phyloP scores from a whole-genome alignment of 345 rosid genomes.

The Xanthoceras sorbifolium region DNA sequence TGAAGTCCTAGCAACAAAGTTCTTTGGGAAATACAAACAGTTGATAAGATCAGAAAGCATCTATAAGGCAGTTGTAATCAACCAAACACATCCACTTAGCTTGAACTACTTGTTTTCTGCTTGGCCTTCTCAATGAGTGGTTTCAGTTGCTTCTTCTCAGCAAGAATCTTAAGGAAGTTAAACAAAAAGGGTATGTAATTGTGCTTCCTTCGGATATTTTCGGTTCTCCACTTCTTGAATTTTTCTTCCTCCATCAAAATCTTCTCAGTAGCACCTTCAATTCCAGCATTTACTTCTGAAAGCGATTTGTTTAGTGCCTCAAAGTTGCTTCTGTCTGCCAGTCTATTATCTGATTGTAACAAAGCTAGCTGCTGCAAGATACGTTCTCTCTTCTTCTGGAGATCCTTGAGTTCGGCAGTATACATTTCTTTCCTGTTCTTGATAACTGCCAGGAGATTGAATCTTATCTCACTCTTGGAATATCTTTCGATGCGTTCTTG shows the following conservation, averaged over 20 bases:
- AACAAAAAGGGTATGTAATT: constrained; percentile 95
- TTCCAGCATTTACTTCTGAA: constrained; percentile 69
- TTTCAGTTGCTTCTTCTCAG: constrained; percentile 98
- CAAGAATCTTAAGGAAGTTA: constrained; percentile 94
- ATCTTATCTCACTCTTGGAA: constrained; percentile 90
- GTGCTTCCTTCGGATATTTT: constrained; percentile 91
- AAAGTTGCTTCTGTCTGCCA: constrained; percentile 42
- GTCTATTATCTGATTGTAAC: constrained; percentile 60
- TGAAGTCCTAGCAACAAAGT: not conserved
- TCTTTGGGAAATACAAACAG: not conserved
- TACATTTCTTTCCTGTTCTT: constrained; percentile 87
- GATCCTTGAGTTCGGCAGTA: constrained; percentile 84
- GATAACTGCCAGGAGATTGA: constrained; percentile 91
- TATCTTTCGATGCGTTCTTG: constrained; percentile 91
- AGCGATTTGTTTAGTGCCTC: constrained; percentile 64
- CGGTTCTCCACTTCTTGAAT: constrained; percentile 95
- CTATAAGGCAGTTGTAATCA: constrained; percentile 2
- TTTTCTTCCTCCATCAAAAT: constrained; percentile 94
- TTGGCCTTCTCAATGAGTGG: constrained; percentile 97
- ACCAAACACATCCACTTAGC: constrained; percentile 28
- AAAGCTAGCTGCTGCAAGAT: constrained; percentile 66
- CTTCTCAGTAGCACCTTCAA: constrained; percentile 81
- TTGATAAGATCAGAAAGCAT: not conserved
- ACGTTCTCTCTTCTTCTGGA: constrained; percentile 80
- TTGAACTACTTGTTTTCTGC: constrained; percentile 68